These are phyloP conservation scores for Colletotrichum sp. DNA, from an alignment of 2,329 filamentous ascomycete species.

Conservation along the genomic window DNA sequence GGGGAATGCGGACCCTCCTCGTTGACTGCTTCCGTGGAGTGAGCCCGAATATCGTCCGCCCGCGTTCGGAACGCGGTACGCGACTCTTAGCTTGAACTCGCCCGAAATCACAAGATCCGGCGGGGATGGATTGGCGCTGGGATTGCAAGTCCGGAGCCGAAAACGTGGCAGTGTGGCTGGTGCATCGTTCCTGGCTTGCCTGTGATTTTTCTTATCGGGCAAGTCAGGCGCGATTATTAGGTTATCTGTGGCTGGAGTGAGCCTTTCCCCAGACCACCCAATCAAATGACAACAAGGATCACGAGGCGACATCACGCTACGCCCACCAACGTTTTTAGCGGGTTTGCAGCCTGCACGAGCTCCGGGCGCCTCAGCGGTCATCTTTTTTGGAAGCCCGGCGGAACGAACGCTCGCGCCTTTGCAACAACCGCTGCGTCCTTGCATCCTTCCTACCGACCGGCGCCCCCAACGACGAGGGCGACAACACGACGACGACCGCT, in stretches of 20 bases:
- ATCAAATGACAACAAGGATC: slow-evolving; percentile 18
- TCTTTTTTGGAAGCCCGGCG: slow-evolving; percentile 12
- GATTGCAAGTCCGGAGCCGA: not conserved
- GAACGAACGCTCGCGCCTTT: slow-evolving; percentile 12
- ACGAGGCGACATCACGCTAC: slow-evolving; percentile 23
- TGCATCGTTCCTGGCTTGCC: not conserved
- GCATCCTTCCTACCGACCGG: not conserved
- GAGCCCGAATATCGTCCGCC: not conserved
- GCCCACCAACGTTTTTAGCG: slow-evolving; percentile 11
- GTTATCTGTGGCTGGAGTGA: slow-evolving; percentile 1
- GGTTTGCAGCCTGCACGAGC: slow-evolving; percentile 19
- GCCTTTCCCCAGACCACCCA: not conserved
- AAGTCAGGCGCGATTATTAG: not conserved
- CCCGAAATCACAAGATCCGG: not conserved
- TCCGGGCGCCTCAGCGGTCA: slow-evolving; percentile 15
- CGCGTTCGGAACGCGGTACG: slow-evolving; percentile 9
- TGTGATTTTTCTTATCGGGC: not conserved
- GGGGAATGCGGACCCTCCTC: not conserved
- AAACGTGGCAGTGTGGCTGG: not conserved
- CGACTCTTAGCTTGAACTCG: not conserved
- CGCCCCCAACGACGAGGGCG: not conserved
- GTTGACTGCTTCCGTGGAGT: not conserved
- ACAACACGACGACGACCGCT: not conserved
- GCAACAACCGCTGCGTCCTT: not conserved
- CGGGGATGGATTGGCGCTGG: not conserved